Percentiles rank a stretch among this genome's conserved stretches.
Evolutionary conservation across 495 filamentous ascomycete species (phyloP).

Genomic region (Trichoderma parareesei): DNA sequence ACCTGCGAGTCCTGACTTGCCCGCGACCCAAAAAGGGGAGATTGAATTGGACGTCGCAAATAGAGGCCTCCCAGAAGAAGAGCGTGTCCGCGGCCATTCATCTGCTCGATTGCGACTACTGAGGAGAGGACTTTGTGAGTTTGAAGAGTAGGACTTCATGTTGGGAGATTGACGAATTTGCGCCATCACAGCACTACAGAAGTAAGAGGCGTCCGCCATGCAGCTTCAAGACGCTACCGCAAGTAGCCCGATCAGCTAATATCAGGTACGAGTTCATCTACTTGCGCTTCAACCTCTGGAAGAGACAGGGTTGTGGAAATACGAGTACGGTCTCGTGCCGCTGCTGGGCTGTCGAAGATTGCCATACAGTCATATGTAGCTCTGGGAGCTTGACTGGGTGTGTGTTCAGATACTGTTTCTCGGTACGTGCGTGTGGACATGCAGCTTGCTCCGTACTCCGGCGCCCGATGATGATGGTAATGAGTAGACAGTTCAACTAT

Average conservation of each 20-base stretch:
- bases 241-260: neutral
- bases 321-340: conserved; percentile 1
- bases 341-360: conserved; percentile 1
- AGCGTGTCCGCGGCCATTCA: neutral
- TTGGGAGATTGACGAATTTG: neutral
- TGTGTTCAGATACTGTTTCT: too few relatives aligned
- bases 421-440: too few relatives aligned
- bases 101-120: neutral
- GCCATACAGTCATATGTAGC: too few relatives aligned
- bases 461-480: too few relatives aligned
- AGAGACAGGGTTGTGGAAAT: neutral
- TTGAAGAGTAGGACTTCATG: neutral
- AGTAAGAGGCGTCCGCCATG: neutral
- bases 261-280: neutral
- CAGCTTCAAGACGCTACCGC: neutral
- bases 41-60: neutral
- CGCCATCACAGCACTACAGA: neutral
- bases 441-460: too few relatives aligned
- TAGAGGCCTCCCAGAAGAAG: neutral
- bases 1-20: neutral
- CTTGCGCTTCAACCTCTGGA: neutral
- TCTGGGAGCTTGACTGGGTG: too few relatives aligned
- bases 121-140: neutral
- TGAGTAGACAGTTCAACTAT: too few relatives aligned
- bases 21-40: neutral